phyloP scores from a whole-genome alignment of 2,329 filamentous ascomycete species.

The Arthrobotrys conoides region DNA sequence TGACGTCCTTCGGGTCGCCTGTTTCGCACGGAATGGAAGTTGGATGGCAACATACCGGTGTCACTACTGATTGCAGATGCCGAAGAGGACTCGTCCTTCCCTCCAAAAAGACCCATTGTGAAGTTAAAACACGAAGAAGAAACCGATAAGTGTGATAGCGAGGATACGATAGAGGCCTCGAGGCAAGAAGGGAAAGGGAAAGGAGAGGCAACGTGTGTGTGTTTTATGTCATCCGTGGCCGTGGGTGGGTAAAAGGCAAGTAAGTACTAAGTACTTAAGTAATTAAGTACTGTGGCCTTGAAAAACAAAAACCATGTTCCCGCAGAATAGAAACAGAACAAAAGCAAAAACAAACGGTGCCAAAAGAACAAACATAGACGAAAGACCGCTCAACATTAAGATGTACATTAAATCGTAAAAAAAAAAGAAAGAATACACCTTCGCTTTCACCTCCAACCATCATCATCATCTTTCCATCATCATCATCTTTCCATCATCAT shows the following conservation, averaged over 20 bases:
- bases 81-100: slow-evolving; percentile 54
- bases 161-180: slow-evolving; percentile 24
- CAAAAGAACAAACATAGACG: too few species aligned
- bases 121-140: slow-evolving; percentile 38
- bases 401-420: too few species aligned
- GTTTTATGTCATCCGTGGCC: slow-evolving; percentile 17
- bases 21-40: slow-evolving; percentile 24
- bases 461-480: too few species aligned
- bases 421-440: too few species aligned
- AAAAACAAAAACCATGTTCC: too few species aligned
- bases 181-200: slow-evolving; percentile 27
- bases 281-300: background rate
- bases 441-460: too few species aligned
- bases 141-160: slow-evolving; percentile 20
- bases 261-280: too few species aligned
- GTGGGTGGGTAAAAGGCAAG: slow-evolving; percentile 22
- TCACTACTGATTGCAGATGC: slow-evolving; percentile 51
- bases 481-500: too few species aligned
- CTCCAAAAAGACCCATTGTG: slow-evolving; percentile 60
- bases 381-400: too few species aligned
- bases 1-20: slow-evolving; percentile 29
- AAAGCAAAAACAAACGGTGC: slow-evolving; percentile 1
- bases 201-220: slow-evolving; percentile 24
- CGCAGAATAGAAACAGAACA: too few species aligned
- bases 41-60: slow-evolving; percentile 49